Conservation (phyloP, 75 land plant species). For the Picea glauca region DNA sequence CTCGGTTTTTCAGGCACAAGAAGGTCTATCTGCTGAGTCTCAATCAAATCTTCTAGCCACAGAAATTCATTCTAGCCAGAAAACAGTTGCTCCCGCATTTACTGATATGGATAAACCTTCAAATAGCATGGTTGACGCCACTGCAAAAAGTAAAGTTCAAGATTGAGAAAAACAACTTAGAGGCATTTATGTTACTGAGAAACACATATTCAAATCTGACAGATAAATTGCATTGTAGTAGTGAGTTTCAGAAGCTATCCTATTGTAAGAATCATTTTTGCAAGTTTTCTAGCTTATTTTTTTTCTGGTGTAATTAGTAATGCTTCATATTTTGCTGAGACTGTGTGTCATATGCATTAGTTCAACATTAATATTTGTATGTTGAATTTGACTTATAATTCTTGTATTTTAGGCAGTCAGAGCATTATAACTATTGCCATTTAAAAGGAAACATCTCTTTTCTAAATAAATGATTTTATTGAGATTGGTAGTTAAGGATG, state of each 20-base stretch:
- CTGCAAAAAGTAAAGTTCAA: background rate
- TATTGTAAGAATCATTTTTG: background rate
- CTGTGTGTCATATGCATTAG: background rate
- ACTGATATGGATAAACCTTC: background rate
- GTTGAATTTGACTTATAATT: background rate
- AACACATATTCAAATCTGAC: background rate
- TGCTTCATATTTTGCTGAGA: background rate
- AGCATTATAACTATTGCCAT: background rate
- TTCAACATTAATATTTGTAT: background rate
- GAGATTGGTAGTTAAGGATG: background rate
- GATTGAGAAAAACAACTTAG: background rate
- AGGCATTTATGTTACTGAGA: background rate
- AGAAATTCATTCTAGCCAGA: slow-evolving; percentile 2
- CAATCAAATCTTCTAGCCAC: background rate
- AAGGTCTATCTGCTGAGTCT: slow-evolving; percentile 1
- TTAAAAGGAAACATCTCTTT: background rate
- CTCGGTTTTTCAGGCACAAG: background rate
- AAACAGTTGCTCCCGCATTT: background rate
- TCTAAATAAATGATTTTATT: background rate
- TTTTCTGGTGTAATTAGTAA: background rate
- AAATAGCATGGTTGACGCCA: background rate
- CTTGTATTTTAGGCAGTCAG: background rate
- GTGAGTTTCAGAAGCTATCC: background rate
- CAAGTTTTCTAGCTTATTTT: too few relatives aligned
- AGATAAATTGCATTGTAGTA: slow-evolving; percentile 1